Percentiles rank a stretch among this genome's conserved stretches.
These are phyloP conservation scores for Ophiostoma pallidulum DNA, from an alignment of 2,329 filamentous ascomycete genomes.

Conservation along the genomic window DNA sequence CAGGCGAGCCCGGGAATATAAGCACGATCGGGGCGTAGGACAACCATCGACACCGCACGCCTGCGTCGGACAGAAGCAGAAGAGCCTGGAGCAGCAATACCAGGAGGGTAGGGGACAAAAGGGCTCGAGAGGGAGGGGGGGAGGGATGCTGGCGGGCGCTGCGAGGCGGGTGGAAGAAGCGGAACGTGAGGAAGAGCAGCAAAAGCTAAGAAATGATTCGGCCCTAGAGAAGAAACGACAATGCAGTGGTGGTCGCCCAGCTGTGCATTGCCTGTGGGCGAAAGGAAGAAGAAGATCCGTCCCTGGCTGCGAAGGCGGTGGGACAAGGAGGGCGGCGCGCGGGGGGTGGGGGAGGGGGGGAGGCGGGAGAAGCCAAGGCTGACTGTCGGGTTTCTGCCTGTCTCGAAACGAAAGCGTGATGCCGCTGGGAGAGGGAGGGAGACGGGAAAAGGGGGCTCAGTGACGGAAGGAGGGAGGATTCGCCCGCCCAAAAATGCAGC, in stretches of 20 bases:
- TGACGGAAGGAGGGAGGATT: neutral
- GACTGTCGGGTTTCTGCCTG: neutral
- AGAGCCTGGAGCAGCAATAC: too few relatives aligned
- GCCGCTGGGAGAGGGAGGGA: neutral
- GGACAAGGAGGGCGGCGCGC: neutral
- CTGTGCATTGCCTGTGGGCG: neutral
- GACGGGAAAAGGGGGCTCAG: too few relatives aligned
- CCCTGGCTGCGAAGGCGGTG: neutral
- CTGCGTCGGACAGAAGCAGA: neutral
- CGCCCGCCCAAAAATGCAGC: too few relatives aligned
- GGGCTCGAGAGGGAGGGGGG: neutral
- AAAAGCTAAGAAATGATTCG: constrained; percentile 7
- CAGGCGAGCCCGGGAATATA: too few relatives aligned
- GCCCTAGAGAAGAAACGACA: constrained; percentile 7
- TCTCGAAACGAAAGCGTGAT: neutral
- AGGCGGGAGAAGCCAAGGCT: neutral
- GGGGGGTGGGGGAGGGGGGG: neutral
- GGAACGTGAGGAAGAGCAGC: constrained; percentile 4
- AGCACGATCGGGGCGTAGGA: neutral
- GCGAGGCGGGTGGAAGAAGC: neutral
- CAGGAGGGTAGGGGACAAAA: neutral
- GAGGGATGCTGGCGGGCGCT: too few relatives aligned
- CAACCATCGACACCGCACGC: neutral
- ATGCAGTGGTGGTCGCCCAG: neutral
- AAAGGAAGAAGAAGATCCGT: neutral